Evolutionary conservation across 257 asterid species (phyloP), one percentile per base, ranked within the genome.

Genomic region (Pogostemon cablin): DNA sequence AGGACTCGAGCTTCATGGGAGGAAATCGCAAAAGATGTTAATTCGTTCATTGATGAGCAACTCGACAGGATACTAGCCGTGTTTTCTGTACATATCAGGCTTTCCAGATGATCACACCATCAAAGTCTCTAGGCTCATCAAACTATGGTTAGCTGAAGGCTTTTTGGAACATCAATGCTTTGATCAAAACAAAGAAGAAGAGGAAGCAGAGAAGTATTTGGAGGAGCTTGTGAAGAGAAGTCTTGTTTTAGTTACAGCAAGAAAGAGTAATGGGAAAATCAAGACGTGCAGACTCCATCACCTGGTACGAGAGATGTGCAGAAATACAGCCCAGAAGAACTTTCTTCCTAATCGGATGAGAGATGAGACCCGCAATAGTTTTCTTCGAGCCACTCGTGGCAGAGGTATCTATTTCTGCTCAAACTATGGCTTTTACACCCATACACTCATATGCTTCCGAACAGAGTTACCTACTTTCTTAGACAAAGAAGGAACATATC

Each of bases 241-340:
- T 46, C 68, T 70, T 20, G 68, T 70, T 0, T 15, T 48, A 56
- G 40, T 71, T 6, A 71, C 10, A 2, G 9, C 32, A 5, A 60
- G 68, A 52, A 59, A 70, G 61, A 59, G 11, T 12, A 8, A 59
- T 46, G 75, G 75, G 6, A 59, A 46, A 47, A 70, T 71, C 35
- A 48, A 60, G 32, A 15, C 25, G 0, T 71, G 75, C 53, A 48
- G 58, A 41, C 43, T 61, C 43, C 75, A 71, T 38, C 68, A 60
- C 48, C 37, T 60, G 35, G 68, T 60, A 6, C 42, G 62, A 17
- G 62, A 59, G 3, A 1, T 71, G 41, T 71, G 75, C 52, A 15
- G 52, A 4, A 67, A 53, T 15, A 63, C 53, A 1, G 42, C 9
- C 2, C 32, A 67, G 9, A 63, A 68, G 54, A 53, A 40, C 53